Evolutionary conservation across 2,329 filamentous ascomycete genomes (phyloP), one percentile per base, ranked within the genome.

Genomic region (Neofusicoccum kwambonambiense): DNA sequence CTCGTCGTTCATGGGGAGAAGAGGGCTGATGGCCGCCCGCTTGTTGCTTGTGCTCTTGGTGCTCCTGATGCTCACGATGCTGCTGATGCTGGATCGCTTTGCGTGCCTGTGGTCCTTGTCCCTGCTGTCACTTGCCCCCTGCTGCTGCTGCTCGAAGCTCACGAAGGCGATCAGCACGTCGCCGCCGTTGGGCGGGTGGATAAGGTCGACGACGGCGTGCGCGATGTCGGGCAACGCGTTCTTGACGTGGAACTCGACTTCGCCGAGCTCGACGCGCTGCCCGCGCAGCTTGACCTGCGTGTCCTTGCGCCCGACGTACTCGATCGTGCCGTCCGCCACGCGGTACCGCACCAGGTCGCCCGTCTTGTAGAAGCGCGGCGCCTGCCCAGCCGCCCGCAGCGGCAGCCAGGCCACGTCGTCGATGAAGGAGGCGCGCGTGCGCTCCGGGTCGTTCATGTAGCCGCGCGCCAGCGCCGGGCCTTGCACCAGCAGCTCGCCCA

Each of bases 251-350:
- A 80, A 75, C 65, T 82, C 80, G 51, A 82, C 79, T 65, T 82
- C 80, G 15, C 76, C 80, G 7, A 82, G 69, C 66, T 82, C 80
- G 52, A 82, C 77, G 0, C 80, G 77, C 65, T 80, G 77, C 4
- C 80, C 80, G 35, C 80, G 78, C 50, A 82, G 70, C 69, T 76
- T 76, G 60, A 76, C 74, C 51, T 76, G 74, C 47, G 68, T 74
- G 60, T 76, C 75, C 52, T 75, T 75, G 39, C 75, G 68, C 5
- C 74, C 74, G 17, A 76, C 66, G 65, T 76, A 77, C 67, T 74
- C 74, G 67, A 75, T 70, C 45, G 74, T 71, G 15, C 74, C 74
- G n/a, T 72, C 67, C 2, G 72, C 73, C 3, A 71, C 75, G 56
- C 74, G 75, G 31, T 73, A 69, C 0, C 73, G 69, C 0, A 74